Evolutionary conservation across 768 basidiomycete genomes (phyloP), one percentile per base, ranked within the genome.

Genomic region (Floccularia luteovirens): DNA sequence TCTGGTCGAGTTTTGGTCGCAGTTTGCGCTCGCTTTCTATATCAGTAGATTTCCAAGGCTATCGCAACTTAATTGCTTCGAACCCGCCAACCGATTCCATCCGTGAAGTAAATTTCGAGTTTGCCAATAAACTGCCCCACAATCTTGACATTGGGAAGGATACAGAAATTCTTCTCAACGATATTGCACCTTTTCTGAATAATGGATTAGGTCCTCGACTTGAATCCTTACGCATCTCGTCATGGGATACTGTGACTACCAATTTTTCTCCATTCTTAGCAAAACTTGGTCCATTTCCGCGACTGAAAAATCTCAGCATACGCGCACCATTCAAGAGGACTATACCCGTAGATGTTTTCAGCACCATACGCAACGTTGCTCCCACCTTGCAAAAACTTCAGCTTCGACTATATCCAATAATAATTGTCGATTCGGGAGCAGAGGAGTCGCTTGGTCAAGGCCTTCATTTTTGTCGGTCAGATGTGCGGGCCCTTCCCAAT

Each of bases 241-340:
- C 24, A 45, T 72, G 8, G 62, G 61, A 52, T 70, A 66, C 3
- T 69, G 58, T 60, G 2, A 53, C 59, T 0, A 43, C 64, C 4
- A 66, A 72, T 40, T 53, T 74, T 12, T 69, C 70, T 3, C 34
- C 46, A 1, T 59, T 72, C 36, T 69, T 73, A 49, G 30, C 50
- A 20, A 41, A 49, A 19, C 44, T 70, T 12, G 36, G 46, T 3
- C 22, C 41, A 7, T 66, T 68, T 35, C 64, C 66, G 4, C 39
- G 33, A 5, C 53, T 74, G 19, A 41, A 51, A 21, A 39, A 49
- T 20, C 55, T 69, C 32, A 56, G 56, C 30, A 47, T 70, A 19
- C 61, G 64, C 6, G 59, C 62, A 27, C 56, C 65, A 6, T 72
- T 71, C 47, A 63, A 67, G 43, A 43, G 14, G 38, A 47, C 2